These are phyloP conservation scores for Stentor roeselii DNA, from an alignment of 73 alveolate species.

Conservation along the genomic window DNA sequence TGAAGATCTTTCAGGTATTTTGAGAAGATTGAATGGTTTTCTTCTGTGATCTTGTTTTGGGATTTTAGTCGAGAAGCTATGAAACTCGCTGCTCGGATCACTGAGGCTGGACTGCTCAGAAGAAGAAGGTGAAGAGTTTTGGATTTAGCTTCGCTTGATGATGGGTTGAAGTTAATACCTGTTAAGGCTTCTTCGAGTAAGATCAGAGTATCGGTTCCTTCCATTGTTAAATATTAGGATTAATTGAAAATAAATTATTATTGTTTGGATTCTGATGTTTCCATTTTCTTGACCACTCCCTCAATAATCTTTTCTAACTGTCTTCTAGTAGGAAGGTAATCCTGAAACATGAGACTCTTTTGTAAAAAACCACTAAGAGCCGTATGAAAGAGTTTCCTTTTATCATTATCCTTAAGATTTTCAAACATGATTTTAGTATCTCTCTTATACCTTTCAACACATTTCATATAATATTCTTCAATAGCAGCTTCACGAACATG, in stretches of 20 bases:
- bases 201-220: background rate
- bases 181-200: background rate
- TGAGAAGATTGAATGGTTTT: background rate
- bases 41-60: background rate
- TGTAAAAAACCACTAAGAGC: background rate
- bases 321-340: background rate
- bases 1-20: background rate
- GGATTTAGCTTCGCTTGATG: background rate
- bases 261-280: no score
- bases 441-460: background rate
- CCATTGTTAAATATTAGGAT: no score
- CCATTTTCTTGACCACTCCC: no score
- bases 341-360: background rate
- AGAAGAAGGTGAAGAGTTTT: background rate
- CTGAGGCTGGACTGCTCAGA: background rate
- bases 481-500: background rate
- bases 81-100: background rate
- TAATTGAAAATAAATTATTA: no score
- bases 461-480: background rate
- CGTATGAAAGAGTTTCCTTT: background rate
- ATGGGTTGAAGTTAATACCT: background rate
- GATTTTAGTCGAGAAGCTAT: background rate
- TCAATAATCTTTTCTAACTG: background rate
- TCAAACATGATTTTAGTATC: no score
- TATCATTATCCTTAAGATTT: no score